Evolutionary conservation across 2,329 filamentous ascomycete genomes (phyloP).

Genomic region (Gnomoniopsis sp.): DNA sequence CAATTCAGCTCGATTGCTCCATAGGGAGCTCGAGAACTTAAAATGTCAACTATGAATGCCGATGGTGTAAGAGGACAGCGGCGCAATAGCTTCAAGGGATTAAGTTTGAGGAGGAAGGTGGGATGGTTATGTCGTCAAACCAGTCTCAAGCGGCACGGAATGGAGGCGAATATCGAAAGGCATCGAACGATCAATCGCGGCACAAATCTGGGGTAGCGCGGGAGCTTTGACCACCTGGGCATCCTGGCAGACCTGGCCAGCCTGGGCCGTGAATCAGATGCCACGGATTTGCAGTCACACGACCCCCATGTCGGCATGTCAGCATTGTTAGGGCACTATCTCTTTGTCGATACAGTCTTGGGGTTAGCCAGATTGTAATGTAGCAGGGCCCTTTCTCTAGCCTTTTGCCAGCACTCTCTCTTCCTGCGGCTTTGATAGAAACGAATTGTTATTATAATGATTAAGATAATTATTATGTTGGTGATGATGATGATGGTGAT

Average conservation of each 20-base stretch:
- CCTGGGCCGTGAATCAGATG: constrained; percentile 8
- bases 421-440: no score
- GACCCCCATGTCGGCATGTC: background rate
- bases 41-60: background rate
- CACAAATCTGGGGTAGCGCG: constrained; percentile 17
- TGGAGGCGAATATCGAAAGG: constrained; percentile 5
- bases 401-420: background rate
- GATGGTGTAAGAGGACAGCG: constrained; percentile 6
- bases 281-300: constrained; percentile 14
- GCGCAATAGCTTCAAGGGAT: background rate
- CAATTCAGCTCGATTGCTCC: constrained; percentile 12
- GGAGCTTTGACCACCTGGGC: constrained; percentile 1
- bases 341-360: background rate
- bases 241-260: background rate
- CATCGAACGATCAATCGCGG: constrained; percentile 17
- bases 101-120: background rate
- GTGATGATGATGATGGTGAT: no score
- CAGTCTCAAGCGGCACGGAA: constrained; percentile 12
- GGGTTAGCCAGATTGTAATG: background rate
- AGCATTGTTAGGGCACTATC: background rate
- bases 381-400: background rate
- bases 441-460: no score
- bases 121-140: constrained; percentile 17
- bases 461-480: no score
- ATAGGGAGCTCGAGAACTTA: constrained; percentile 11